Evolutionary conservation across 768 basidiomycete species (phyloP), one percentile per base, ranked within the genome.

Genomic region (Amanita exitialis): DNA sequence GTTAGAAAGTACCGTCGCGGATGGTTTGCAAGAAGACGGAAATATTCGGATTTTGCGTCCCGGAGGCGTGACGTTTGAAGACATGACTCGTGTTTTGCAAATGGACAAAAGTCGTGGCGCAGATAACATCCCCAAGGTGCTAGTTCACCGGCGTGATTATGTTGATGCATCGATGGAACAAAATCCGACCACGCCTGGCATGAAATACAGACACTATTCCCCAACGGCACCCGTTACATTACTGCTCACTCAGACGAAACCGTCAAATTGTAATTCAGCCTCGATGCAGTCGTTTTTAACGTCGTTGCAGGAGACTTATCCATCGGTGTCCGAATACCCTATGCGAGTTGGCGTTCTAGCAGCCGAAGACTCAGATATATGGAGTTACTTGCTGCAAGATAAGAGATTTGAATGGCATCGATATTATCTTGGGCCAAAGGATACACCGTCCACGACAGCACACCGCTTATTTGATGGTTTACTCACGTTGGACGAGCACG

Each of bases 171-270:
- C 64, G n/a, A 70, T 87, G 52, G 89, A 91, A 63, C 71, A 73
- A 35, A 78, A 82, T 0, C 96, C 96, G 7, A 92, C 91, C 6
- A 98, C 96, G 0, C 96, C 96, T 2, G 96, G 96, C 28, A 96
- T 97, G 94, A 99, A 99, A 68, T 99, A 99, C 65, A 80, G 86
- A 46, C 96, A 99, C 68, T 99, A 99, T 64, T 87, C 94, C 20
- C 96, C 96, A 2, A 71, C 83, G 1, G 83, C 93, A 3, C 91
- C 92, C 2, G 89, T 97, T 27, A 79, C 78, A 18, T 76, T 98
- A 5, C 69, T 92, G 35, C 73, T 77, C 54, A 79, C 80, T 3
- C 57, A 66, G 4, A 67, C 75, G n/a, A 54, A 59, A 38, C 72
- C 75, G 21, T 73, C 78, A 6, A 68, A 66, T 18, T 53, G 57